These are phyloP conservation scores for Thymus mandschuricus DNA, from an alignment of 257 asterid species.

Conservation along the genomic window DNA sequence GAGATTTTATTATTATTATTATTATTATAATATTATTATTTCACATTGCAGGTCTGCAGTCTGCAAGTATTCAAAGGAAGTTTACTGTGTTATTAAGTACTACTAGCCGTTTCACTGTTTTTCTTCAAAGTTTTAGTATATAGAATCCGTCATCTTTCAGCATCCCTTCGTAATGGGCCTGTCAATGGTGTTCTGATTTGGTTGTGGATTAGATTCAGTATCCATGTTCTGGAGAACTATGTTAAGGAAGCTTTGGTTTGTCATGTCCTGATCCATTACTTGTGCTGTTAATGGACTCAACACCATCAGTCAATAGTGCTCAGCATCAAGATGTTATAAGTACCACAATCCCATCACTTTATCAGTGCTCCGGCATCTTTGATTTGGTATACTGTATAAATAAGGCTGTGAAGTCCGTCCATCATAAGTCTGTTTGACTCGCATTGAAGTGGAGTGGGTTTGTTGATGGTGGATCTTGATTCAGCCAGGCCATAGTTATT, in stretches of 20 bases:
- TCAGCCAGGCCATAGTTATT: constrained; percentile 57
- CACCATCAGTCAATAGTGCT: constrained; percentile 30
- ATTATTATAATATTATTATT: not conserved
- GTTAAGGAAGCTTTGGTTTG: constrained; percentile 41
- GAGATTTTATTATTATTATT: not conserved
- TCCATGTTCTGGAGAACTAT: constrained; percentile 27
- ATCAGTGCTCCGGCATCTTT: constrained; percentile 36
- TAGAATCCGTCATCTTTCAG: constrained; percentile 19
- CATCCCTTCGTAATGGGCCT: constrained; percentile 31
- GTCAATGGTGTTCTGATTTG: constrained; percentile 33
- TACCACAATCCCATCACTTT: constrained; percentile 36
- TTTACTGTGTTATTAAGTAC: constrained; percentile 41
- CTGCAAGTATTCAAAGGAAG: constrained; percentile 39
- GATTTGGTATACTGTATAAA: constrained; percentile 43
- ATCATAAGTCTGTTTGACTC: constrained; percentile 38
- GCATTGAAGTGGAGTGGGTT: constrained; percentile 39
- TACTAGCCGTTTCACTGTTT: constrained; percentile 45
- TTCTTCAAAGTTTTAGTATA: constrained; percentile 35
- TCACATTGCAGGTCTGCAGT: constrained; percentile 47
- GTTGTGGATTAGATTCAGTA: constrained; percentile 43
- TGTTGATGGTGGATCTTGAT: constrained; percentile 57
- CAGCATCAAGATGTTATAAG: constrained; percentile 51
- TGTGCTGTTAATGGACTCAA: constrained; percentile 30
- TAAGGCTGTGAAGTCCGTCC: constrained; percentile 64
- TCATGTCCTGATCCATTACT: constrained; percentile 36